These are phyloP conservation scores for Paradendryphiella salina DNA, from an alignment of 2,329 filamentous ascomycete species.

Conservation along the genomic window DNA sequence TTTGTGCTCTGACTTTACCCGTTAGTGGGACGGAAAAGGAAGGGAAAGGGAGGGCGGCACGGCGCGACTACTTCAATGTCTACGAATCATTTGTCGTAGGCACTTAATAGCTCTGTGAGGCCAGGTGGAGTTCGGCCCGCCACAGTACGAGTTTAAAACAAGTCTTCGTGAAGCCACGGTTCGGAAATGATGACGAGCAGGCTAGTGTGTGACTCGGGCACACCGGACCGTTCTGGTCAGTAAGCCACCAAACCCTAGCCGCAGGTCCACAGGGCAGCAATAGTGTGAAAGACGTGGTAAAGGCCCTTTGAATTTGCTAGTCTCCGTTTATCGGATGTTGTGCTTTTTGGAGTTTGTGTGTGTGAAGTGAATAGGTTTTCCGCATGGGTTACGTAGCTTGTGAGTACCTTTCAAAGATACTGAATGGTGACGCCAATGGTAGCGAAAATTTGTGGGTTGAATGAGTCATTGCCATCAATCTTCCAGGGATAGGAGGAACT, in stretches of 20 bases:
- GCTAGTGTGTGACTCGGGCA: conserved; percentile 5
- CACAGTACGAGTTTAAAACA: conserved; percentile 14
- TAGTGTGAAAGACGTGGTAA: not conserved
- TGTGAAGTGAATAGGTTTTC: conserved; percentile 14
- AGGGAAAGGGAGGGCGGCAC: conserved; percentile 34
- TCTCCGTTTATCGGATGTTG: conserved; percentile 13
- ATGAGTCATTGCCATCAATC: not conserved
- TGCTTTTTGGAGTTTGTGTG: conserved; percentile 17
- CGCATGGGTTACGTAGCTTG: not conserved
- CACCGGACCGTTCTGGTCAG: conserved; percentile 1
- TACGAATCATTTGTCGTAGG: conserved; percentile 32
- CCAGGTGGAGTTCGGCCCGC: conserved; percentile 34
- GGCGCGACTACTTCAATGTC: conserved; percentile 28
- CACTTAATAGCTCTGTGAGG: conserved; percentile 15
- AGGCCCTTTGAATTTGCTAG: conserved; percentile 2
- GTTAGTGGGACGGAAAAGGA: conserved; percentile 4
- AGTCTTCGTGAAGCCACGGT: conserved; percentile 14
- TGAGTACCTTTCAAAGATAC: not conserved
- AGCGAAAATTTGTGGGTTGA: not conserved
- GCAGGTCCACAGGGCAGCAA: conserved; percentile 1
- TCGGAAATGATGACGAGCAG: conserved; percentile 12
- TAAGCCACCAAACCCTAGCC: conserved; percentile 10
- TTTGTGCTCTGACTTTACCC: conserved; percentile 7
- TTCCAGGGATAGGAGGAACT: not conserved
- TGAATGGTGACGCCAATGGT: not conserved